phyloP scores from a whole-genome alignment of 2,329 filamentous ascomycete species.

The Xylaria sp. region DNA sequence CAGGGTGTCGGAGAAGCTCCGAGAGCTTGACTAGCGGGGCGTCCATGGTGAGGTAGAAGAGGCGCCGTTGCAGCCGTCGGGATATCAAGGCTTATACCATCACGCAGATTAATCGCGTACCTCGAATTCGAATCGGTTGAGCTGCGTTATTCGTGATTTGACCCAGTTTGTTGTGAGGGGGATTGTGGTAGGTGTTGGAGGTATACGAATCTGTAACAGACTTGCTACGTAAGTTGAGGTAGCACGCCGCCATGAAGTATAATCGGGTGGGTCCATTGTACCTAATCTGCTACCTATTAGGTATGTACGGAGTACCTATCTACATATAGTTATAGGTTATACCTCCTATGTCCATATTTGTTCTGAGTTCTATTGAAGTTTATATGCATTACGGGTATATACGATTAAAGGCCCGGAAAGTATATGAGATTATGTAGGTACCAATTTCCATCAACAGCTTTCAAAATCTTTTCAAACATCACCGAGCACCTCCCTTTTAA shows the following conservation, averaged over 20 bases:
- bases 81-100: conserved; percentile 43
- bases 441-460: background rate
- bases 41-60: conserved; percentile 63
- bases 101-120: conserved; percentile 33
- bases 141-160: conserved; percentile 2
- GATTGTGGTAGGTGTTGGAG: conserved; percentile 7
- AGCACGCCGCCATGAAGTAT: background rate
- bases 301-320: no score
- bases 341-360: background rate
- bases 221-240: background rate
- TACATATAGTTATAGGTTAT: no score
- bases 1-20: conserved; percentile 92
- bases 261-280: background rate
- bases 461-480: background rate
- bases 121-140: background rate
- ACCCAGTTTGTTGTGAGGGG: conserved; percentile 8
- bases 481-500: no score
- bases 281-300: no score
- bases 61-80: conserved; percentile 45
- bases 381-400: no score
- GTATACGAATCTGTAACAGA: conserved; percentile 4
- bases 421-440: no score
- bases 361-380: background rate
- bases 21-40: conserved; percentile 82
- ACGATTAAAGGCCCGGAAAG: no score